Conservation (phyloP, 2,329 filamentous ascomycete species). For the Talaromyces sp. region DNA sequence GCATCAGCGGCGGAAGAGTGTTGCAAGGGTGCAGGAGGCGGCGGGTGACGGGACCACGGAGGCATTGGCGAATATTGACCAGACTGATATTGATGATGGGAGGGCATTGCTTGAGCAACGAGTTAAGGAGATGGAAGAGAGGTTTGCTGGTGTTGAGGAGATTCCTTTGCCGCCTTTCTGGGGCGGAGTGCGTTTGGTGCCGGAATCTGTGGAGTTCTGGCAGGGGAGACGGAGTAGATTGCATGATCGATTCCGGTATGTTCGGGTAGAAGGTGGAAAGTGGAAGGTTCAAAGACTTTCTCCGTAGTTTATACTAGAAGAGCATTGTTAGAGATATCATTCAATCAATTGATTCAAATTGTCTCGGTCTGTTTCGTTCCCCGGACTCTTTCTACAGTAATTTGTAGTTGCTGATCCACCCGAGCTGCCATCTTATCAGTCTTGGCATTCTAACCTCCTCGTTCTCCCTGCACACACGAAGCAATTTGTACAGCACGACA, state of each 20-base stretch:
- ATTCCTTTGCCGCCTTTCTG: constrained; percentile 94
- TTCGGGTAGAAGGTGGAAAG: constrained; percentile 67
- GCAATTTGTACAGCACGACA: background rate
- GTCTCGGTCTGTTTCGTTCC: background rate
- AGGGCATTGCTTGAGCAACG: constrained; percentile 73
- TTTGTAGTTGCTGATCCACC: background rate
- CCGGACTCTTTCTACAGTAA: too few relatives aligned
- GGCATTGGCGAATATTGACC: constrained; percentile 32
- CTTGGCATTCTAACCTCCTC: constrained; percentile 18
- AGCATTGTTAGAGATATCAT: background rate
- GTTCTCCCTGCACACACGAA: background rate
- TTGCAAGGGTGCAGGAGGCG: constrained; percentile 21
- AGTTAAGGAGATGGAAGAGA: constrained; percentile 75
- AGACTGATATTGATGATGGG: constrained; percentile 61
- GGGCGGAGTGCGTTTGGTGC: constrained; percentile 85
- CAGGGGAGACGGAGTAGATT: constrained; percentile 86
- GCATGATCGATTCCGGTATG: constrained; percentile 92
- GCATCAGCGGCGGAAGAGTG: constrained; percentile 29
- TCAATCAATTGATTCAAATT: background rate
- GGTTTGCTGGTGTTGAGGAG: constrained; percentile 72
- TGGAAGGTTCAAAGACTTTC: constrained; percentile 46
- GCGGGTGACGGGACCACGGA: constrained; percentile 20
- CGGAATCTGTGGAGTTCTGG: constrained; percentile 91
- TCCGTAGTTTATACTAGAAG: too few relatives aligned
- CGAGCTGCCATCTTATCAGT: constrained; percentile 12